Conservation (phyloP, 352 stramenopile species). For the Globisporangium splendens region DNA sequence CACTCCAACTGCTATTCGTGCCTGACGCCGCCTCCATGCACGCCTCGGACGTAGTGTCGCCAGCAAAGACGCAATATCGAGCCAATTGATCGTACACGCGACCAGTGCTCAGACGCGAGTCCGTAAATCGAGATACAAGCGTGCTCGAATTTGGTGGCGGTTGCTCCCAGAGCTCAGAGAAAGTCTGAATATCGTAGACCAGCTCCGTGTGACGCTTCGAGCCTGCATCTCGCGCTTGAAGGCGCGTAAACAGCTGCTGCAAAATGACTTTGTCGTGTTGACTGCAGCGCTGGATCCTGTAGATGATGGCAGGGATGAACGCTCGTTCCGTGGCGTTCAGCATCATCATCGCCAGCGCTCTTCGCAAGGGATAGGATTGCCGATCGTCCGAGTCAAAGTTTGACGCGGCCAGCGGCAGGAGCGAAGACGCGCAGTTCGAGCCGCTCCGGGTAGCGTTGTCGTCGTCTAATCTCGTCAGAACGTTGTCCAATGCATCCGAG, state of each 20-base stretch:
- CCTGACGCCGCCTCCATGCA: not conserved
- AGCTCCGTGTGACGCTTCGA: conserved; percentile 1
- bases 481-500: conserved; percentile 30
- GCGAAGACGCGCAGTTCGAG: no score
- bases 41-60: conserved; percentile 3
- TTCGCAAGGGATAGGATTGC: not conserved
- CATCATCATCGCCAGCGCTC: conserved; percentile 40
- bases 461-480: conserved; percentile 14
- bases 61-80: conserved; percentile 56
- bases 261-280: conserved; percentile 41
- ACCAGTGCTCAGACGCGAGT: conserved; percentile 39
- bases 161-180: conserved; percentile 70
- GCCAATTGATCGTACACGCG: conserved; percentile 34
- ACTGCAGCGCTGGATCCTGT: conserved; percentile 48
- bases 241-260: conserved; percentile 22
- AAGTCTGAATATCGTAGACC: conserved; percentile 58
- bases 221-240: conserved; percentile 12
- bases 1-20: no score
- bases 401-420: no score
- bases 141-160: conserved; percentile 31
- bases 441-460: no score
- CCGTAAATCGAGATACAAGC: conserved; percentile 38
- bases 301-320: conserved; percentile 52
- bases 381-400: not conserved
- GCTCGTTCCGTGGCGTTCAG: conserved; percentile 34